Evolutionary conservation across 1,139 yeast genomes (phyloP).

Genomic region (Waltiozyma sp.): DNA sequence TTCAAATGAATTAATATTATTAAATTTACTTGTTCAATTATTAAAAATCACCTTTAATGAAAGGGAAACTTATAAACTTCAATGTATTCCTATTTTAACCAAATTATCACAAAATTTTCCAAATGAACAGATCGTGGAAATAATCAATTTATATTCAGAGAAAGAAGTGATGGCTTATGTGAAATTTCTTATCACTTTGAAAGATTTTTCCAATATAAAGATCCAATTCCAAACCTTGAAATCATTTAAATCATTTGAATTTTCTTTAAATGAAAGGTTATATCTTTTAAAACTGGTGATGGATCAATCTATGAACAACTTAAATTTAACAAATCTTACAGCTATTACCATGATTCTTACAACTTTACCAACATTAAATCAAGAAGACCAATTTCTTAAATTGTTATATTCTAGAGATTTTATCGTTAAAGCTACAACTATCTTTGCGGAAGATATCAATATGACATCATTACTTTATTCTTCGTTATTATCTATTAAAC

Average conservation of each 20-base stretch:
- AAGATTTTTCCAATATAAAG: neutral
- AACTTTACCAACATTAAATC: conserved; percentile 8
- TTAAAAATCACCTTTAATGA: neutral
- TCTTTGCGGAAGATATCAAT: conserved; percentile 6
- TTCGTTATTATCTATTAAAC: conserved; percentile 14
- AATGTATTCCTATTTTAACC: neutral
- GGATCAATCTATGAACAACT: neutral
- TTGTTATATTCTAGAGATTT: conserved; percentile 16
- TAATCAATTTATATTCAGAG: conserved; percentile 1
- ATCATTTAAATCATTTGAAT: neutral
- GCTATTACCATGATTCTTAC: conserved; percentile 7
- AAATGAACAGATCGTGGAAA: neutral
- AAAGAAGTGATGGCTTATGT: conserved; percentile 3
- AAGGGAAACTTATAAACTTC: neutral
- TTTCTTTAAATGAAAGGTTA: neutral
- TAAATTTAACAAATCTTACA: conserved; percentile 3
- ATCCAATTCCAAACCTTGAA: conserved; percentile 2
- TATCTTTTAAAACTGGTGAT: neutral
- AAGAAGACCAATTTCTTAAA: conserved; percentile 8
- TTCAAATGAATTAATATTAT: neutral
- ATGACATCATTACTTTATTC: conserved; percentile 1
- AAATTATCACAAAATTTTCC: neutral
- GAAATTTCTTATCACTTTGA: conserved; percentile 1
- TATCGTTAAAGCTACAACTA: conserved; percentile 7
- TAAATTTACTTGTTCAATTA: neutral